Conservation (phyloP, 495 filamentous ascomycete species). For the Aspergillus egyptiacus region DNA sequence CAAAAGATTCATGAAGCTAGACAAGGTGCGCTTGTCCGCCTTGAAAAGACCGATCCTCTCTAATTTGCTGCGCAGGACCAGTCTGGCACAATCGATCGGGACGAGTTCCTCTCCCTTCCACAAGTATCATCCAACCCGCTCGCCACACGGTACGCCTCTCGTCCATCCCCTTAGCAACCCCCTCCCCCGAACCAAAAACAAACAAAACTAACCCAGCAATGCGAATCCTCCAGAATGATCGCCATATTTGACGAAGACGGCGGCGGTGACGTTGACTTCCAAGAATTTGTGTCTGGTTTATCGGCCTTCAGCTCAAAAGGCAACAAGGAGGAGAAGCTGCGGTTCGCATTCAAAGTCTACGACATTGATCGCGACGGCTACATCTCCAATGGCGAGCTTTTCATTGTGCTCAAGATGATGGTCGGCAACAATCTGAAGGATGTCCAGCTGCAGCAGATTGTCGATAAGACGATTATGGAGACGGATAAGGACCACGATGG, state of each 20-base stretch:
- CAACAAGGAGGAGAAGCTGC: slow-evolving; percentile 97
- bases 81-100: slow-evolving; percentile 96
- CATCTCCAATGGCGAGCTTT: slow-evolving; percentile 97
- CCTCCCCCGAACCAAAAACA: neutral
- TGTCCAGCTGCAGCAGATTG: slow-evolving; percentile 87
- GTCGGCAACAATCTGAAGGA: slow-evolving; percentile 99
- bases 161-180: neutral
- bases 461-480: slow-evolving; percentile 99
- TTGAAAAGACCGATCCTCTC: neutral
- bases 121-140: slow-evolving; percentile 98
- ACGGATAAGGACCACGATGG: slow-evolving; percentile 93
- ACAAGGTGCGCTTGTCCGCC: slow-evolving; percentile 62
- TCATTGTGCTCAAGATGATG: slow-evolving; percentile 99
- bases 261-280: slow-evolving; percentile 96
- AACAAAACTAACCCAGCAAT: slow-evolving; percentile 1
- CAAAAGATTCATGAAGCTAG: slow-evolving; percentile 98
- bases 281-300: slow-evolving; percentile 95
- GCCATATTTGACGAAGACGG: slow-evolving; percentile 99
- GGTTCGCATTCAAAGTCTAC: slow-evolving; percentile 98
- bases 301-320: slow-evolving; percentile 95
- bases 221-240: slow-evolving; percentile 66
- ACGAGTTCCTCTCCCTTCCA: slow-evolving; percentile 94
- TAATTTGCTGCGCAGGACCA: slow-evolving; percentile 60
- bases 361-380: slow-evolving; percentile 98
- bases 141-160: slow-evolving; percentile 70